Evolutionary conservation across 495 filamentous ascomycete species (phyloP).

Genomic region (Aspergillus leporis): DNA sequence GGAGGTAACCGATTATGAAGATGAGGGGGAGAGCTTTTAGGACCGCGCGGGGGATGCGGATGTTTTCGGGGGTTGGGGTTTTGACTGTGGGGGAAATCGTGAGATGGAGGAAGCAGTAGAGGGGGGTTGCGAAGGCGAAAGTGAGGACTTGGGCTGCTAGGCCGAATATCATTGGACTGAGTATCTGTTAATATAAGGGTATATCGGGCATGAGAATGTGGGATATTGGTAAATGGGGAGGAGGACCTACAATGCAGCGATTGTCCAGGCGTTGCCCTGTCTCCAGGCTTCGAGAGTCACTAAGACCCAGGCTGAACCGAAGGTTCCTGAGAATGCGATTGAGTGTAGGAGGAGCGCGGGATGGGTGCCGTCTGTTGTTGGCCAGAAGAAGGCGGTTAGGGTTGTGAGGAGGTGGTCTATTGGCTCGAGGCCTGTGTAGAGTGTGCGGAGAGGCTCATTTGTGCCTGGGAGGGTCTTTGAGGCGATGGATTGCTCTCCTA

Average conservation of each 20-base stretch:
- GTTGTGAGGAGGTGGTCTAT: constrained; percentile 50
- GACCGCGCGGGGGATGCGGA: constrained; percentile 49
- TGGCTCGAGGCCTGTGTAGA: constrained; percentile 51
- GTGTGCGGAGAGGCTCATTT: constrained; percentile 37
- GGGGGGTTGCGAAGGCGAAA: constrained; percentile 54
- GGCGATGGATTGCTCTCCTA: constrained; percentile 29
- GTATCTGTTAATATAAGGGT: too few species aligned
- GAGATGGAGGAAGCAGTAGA: constrained; percentile 54
- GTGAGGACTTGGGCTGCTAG: constrained; percentile 53
- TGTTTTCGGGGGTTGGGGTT: constrained; percentile 43
- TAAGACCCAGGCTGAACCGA: constrained; percentile 56
- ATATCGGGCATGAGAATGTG: too few species aligned
- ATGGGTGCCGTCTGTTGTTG: constrained; percentile 50
- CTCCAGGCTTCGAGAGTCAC: constrained; percentile 58
- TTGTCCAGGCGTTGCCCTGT: constrained; percentile 51
- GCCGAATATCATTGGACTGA: constrained; percentile 51
- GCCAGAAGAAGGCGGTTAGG: constrained; percentile 57
- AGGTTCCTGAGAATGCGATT: constrained; percentile 53
- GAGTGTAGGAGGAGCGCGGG: constrained; percentile 47
- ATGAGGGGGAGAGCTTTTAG: constrained; percentile 48
- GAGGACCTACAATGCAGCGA: constrained; percentile 51
- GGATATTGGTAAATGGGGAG: background rate
- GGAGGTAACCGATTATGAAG: constrained; percentile 49
- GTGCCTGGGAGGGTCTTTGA: constrained; percentile 42
- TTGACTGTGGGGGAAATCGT: constrained; percentile 51